A percentile compares a stretch with the other conserved stretches of the same genome.
phyloP scores from a whole-genome alignment of 2,329 filamentous ascomycete genomes.

The Coniochaeta hoffmannii region DNA sequence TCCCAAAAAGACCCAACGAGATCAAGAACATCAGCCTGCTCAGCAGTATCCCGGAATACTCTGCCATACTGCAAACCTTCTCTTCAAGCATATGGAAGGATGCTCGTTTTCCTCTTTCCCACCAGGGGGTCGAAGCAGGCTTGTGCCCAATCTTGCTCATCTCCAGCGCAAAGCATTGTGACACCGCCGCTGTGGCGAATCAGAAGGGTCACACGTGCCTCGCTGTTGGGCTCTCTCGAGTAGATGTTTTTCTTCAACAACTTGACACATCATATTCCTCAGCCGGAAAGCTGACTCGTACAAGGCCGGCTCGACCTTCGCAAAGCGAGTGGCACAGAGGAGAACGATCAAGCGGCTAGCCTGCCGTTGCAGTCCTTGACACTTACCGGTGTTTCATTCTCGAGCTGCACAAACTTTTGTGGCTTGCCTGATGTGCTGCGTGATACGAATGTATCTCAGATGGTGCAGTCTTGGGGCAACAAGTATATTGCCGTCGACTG shows the following conservation, averaged over 20 bases:
- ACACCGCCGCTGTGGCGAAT: neutral
- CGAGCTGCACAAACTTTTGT: conserved; percentile 1
- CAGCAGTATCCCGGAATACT: neutral
- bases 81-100: neutral
- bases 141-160: neutral
- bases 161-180: neutral
- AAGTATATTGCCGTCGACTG: neutral
- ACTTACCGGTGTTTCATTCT: conserved; percentile 3
- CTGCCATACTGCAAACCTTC: too few species aligned
- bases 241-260: neutral
- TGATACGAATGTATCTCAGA: neutral
- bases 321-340: conserved; percentile 4
- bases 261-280: neutral
- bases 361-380: conserved; percentile 5
- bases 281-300: neutral
- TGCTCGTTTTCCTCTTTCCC: neutral
- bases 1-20: neutral
- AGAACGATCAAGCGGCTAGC: conserved; percentile 12
- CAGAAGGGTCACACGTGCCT: neutral
- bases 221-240: neutral
- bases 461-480: neutral
- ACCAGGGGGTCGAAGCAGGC: neutral
- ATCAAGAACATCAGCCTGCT: neutral
- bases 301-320: neutral
- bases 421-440: neutral